A percentile compares a stretch with the other conserved stretches of the same genome.
Conservation (phyloP, 805 yeast genomes). For the Candida michaelii region DNA sequence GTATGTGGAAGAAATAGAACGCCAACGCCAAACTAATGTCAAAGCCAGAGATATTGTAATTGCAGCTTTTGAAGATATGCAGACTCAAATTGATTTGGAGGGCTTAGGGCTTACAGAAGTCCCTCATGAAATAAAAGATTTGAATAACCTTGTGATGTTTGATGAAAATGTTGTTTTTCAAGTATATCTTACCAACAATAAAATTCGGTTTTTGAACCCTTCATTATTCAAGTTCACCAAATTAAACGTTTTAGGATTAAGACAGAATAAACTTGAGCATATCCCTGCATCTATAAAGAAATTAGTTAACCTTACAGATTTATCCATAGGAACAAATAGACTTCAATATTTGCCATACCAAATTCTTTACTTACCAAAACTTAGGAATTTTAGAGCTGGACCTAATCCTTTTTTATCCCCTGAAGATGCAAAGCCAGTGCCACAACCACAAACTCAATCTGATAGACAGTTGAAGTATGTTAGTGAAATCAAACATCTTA, state of each 20-base stretch:
- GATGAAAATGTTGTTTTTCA: constrained; percentile 34
- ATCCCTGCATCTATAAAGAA: constrained; percentile 49
- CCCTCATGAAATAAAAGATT: constrained; percentile 60
- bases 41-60: constrained; percentile 44
- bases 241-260: constrained; percentile 50
- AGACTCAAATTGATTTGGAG: constrained; percentile 47
- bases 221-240: constrained; percentile 50
- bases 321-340: constrained; percentile 53
- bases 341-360: constrained; percentile 53
- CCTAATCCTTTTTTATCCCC: constrained; percentile 48
- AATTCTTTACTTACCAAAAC: constrained; percentile 43
- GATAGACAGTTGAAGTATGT: constrained; percentile 21
- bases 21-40: constrained; percentile 16
- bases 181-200: constrained; percentile 52
- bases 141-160: constrained; percentile 52
- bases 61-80: constrained; percentile 47
- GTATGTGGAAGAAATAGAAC: constrained; percentile 24
- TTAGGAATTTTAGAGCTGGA: constrained; percentile 50
- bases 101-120: constrained; percentile 45
- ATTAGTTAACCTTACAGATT: constrained; percentile 43
- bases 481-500: constrained; percentile 28
- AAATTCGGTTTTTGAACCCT: constrained; percentile 47
- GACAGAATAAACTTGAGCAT: constrained; percentile 48
- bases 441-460: constrained; percentile 10
- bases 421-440: constrained; percentile 24